phyloP scores from a whole-genome alignment of 225 moss, liverwort and hornwort species.

The Sphagnum contortum region DNA sequence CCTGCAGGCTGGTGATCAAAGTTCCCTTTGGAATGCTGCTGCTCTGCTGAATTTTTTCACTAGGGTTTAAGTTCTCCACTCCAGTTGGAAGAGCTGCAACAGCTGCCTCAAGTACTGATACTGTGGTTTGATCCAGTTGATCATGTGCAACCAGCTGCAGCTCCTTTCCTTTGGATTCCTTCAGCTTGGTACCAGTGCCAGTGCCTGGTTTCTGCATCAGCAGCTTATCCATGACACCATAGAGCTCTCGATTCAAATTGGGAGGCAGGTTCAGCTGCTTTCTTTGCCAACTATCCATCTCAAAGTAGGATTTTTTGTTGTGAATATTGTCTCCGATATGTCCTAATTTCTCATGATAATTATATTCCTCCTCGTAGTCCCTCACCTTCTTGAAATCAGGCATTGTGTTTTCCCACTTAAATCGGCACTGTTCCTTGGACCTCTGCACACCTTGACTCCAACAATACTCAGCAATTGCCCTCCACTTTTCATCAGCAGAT shows the following conservation, averaged over 20 bases:
- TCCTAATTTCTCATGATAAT: no score
- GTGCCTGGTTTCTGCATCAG: constrained; percentile 1
- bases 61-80: background rate
- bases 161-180: constrained; percentile 7
- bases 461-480: constrained; percentile 14
- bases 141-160: background rate
- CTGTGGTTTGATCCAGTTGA: background rate
- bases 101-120: background rate
- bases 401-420: constrained; percentile 18
- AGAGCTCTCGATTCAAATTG: constrained; percentile 14
- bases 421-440: constrained; percentile 15
- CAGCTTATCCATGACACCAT: constrained; percentile 14
- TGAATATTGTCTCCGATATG: background rate
- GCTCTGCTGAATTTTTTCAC: background rate
- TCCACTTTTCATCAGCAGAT: constrained; percentile 14
- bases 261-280: constrained; percentile 10
- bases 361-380: constrained; percentile 9
- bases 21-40: background rate
- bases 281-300: constrained; percentile 15
- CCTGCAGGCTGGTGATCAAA: no score
- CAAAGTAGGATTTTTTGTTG: constrained; percentile 12
- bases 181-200: constrained; percentile 6
- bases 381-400: constrained; percentile 24
- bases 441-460: constrained; percentile 15
- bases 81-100: constrained; percentile 4